Conservation (phyloP, 768 basidiomycete species). For the Boletus rufocinnamomeus region DNA sequence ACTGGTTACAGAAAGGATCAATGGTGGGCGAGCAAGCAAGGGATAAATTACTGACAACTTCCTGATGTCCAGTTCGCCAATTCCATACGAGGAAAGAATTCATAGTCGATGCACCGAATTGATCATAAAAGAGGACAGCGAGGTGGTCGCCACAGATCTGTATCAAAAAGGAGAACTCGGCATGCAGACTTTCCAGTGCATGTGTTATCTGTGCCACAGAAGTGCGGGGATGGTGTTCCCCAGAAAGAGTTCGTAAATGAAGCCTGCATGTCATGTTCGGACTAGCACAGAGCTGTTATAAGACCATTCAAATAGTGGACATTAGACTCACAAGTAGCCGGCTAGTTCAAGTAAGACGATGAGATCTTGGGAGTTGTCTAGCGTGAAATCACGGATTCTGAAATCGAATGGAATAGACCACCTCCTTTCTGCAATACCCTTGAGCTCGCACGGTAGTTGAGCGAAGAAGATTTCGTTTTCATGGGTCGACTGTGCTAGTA, state of each 20-base stretch:
- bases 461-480: constrained; percentile 23
- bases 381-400: constrained; percentile 37
- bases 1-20: constrained; percentile 20
- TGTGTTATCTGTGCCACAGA: constrained; percentile 19
- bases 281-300: constrained; percentile 15
- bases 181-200: background rate
- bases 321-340: constrained; percentile 22
- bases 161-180: constrained; percentile 25
- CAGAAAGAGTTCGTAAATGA: constrained; percentile 35
- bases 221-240: constrained; percentile 30
- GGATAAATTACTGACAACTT: constrained; percentile 28
- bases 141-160: constrained; percentile 36
- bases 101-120: background rate
- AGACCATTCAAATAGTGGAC: background rate
- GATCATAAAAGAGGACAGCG: constrained; percentile 31
- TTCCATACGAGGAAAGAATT: constrained; percentile 36
- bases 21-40: background rate
- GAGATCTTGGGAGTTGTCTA: constrained; percentile 40
- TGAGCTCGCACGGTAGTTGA: constrained; percentile 35
- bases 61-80: constrained; percentile 34
- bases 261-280: constrained; percentile 23
- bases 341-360: constrained; percentile 32
- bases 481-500: constrained; percentile 33
- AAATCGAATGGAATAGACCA: constrained; percentile 35
- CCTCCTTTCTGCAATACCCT: constrained; percentile 26